These are phyloP conservation scores for Dictyostelium capitatum DNA, from an alignment of 78 protist species.

Conservation along the genomic window DNA sequence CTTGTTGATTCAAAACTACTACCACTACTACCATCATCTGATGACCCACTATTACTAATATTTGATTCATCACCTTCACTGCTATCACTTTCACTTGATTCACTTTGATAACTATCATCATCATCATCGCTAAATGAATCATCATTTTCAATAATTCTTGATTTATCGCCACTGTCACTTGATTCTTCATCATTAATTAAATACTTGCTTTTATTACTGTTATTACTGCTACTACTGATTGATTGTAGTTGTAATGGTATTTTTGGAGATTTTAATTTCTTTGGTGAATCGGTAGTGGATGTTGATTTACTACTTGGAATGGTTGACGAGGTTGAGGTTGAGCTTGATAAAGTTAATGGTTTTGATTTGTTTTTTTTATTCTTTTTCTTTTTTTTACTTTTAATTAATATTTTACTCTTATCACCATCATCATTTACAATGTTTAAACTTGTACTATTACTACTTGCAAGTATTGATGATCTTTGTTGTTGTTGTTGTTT, in stretches of 20 bases:
- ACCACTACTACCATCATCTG: not conserved
- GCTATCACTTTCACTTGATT: slow-evolving; percentile 17
- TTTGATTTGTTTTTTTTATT: too few species aligned
- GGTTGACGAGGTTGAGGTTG: not conserved
- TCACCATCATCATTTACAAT: not conserved
- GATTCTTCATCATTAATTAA: not conserved
- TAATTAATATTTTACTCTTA: not conserved
- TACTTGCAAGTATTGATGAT: too few species aligned
- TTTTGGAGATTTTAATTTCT: not conserved
- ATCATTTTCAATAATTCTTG: not conserved
- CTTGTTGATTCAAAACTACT: not conserved
- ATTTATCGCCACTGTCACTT: not conserved
- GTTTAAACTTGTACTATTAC: too few species aligned
- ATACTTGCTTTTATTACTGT: not conserved
- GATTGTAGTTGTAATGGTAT: not conserved
- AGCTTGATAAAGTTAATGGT: too few species aligned
- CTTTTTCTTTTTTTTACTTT: too few species aligned
- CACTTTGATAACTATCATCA: slow-evolving; percentile 14
- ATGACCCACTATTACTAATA: not conserved
- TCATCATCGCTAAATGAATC: slow-evolving; percentile 1
- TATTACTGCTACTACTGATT: not conserved
- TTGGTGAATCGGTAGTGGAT: not conserved
- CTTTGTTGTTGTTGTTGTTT: not conserved
- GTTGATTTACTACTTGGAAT: not conserved
- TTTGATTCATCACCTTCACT: not conserved